Percentiles rank a stretch among this genome's conserved stretches.
Conservation (phyloP, 2,329 filamentous ascomycete species). For the Cytospora leucostoma region DNA sequence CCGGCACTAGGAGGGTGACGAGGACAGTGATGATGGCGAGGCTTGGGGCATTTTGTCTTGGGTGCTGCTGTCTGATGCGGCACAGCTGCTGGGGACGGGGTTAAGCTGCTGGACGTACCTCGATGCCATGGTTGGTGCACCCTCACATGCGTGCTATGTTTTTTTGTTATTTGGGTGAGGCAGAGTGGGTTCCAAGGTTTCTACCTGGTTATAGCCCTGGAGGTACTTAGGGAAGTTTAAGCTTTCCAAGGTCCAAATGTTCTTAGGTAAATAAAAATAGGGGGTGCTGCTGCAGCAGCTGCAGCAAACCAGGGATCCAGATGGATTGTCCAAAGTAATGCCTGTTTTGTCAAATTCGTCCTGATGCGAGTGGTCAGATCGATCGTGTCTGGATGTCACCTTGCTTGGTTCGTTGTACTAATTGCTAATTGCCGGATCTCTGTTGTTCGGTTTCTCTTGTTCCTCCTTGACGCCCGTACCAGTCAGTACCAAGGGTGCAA, state of each 20-base stretch:
- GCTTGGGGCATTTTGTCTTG: background rate
- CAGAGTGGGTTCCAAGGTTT: background rate
- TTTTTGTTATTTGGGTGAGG: background rate
- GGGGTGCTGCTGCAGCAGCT: conserved; percentile 6
- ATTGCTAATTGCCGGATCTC: background rate
- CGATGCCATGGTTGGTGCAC: conserved; percentile 29
- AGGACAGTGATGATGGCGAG: background rate
- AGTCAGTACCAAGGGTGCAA: conserved; percentile 1
- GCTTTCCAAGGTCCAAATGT: background rate
- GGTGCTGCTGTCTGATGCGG: background rate
- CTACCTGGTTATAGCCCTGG: too few relatives aligned
- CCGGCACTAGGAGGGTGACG: background rate
- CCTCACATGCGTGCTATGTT: conserved; percentile 23
- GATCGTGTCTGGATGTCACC: background rate
- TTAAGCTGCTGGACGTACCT: conserved; percentile 32
- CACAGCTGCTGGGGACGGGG: background rate
- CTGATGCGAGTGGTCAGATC: conserved; percentile 11
- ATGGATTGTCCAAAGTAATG: conserved; percentile 13
- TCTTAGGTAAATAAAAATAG: conserved; percentile 19
- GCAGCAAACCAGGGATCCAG: conserved; percentile 12
- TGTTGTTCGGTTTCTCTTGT: background rate
- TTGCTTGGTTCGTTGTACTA: conserved; percentile 13
- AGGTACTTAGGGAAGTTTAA: conserved; percentile 1
- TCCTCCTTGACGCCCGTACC: background rate
- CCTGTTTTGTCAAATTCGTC: conserved; percentile 13